Evolutionary conservation across 73 alveolate genomes (phyloP).

Genomic region (Durusdinium trenchii): DNA sequence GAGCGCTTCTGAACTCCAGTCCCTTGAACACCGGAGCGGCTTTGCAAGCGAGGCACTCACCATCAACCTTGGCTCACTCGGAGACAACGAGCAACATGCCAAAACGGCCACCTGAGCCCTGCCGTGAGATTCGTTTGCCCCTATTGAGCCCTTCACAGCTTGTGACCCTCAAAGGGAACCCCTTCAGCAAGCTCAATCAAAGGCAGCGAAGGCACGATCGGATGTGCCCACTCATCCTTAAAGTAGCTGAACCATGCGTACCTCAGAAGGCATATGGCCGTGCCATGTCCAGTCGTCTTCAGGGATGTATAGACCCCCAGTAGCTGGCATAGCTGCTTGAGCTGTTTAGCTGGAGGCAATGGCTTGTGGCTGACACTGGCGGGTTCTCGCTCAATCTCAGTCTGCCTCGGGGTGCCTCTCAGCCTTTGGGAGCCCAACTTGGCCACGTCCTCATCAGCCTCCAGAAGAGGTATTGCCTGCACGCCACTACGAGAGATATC

Average conservation of each 20-base stretch:
- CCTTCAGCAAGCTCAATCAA: not conserved
- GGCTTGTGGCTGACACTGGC: no score
- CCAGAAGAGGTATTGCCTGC: conserved; percentile 78
- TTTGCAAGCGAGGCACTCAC: conserved; percentile 22
- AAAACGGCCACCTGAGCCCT: no score
- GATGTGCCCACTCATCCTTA: conserved; percentile 88
- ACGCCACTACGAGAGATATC: no score
- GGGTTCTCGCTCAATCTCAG: no score
- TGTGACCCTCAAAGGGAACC: not conserved
- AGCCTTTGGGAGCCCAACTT: not conserved
- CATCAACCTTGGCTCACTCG: conserved; percentile 6
- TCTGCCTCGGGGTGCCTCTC: no score
- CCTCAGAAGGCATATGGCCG: conserved; percentile 15
- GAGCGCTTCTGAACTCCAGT: not conserved
- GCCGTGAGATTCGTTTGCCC: not conserved
- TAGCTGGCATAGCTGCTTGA: not conserved
- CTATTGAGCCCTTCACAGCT: not conserved
- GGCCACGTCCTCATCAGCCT: conserved; percentile 73
- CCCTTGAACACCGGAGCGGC: not conserved
- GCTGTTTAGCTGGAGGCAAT: no score
- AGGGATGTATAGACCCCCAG: not conserved
- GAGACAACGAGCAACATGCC: no score
- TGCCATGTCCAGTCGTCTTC: not conserved
- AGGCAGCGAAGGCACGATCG: not conserved
- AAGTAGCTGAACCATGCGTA: conserved; percentile 92